Conservation (phyloP, 2,329 filamentous ascomycete genomes). For the Cercospora citrullina region DNA sequence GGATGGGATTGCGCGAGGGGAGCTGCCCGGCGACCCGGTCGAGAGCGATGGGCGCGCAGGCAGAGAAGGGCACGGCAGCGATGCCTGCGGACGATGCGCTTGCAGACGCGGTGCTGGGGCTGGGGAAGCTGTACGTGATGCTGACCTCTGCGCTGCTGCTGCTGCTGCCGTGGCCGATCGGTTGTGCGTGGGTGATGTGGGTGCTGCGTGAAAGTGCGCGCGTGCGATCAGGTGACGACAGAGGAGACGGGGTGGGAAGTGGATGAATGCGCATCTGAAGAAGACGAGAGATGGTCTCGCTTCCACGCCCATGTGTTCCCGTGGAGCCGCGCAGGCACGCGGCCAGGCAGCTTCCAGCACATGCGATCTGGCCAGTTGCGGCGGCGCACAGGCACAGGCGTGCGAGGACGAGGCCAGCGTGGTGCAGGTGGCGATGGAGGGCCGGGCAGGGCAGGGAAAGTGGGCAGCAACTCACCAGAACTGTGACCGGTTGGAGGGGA, state of each 20-base stretch:
- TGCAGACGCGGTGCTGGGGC: conserved; percentile 1
- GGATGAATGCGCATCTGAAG: neutral
- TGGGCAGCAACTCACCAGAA: neutral
- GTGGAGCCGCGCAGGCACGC: neutral
- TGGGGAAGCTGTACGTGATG: conserved; percentile 5
- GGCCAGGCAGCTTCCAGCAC: neutral
- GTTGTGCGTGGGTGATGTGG: neutral
- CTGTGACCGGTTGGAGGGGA: neutral
- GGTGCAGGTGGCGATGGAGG: neutral
- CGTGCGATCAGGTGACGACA: conserved; percentile 7
- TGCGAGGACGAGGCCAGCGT: neutral
- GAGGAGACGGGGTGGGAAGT: neutral
- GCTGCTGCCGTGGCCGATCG: neutral
- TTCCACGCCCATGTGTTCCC: neutral
- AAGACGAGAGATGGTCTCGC: neutral
- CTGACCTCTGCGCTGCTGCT: neutral
- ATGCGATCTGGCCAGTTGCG: neutral
- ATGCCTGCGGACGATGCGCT: neutral
- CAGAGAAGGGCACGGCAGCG: neutral
- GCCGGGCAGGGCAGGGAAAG: neutral
- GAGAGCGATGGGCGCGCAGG: neutral
- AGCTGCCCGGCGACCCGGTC: conserved; percentile 13
- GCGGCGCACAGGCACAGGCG: neutral
- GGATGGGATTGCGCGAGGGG: conserved; percentile 14
- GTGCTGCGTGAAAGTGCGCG: neutral